Base-by-base conservation (phyloP, 345 rosid species). In the Nephelium lappaceum region DNA sequence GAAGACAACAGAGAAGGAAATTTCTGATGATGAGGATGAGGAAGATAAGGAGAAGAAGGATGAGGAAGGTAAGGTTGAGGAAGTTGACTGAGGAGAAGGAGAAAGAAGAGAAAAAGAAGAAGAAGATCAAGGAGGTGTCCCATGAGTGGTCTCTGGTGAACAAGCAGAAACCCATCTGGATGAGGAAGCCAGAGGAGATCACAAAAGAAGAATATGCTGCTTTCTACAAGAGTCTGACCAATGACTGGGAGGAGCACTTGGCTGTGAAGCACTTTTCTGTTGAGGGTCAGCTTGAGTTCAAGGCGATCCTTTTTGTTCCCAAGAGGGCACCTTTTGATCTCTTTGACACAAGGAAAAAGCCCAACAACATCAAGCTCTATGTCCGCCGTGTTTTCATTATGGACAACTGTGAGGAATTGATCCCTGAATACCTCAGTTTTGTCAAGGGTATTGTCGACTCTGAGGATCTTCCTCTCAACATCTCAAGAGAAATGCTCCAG, bases 141-240 rank as follows among this genome's bases (percentile, higher is more conserved):
- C 89, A 91, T 25, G 97, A 93, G 39, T 93, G 95, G 97, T 86
- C 89, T 23, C 80, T 94, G 84, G 88, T 92, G 43, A 94, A 94
- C 91, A 94, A 94, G 86, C 98, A 94, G 87, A 94, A 94, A 24
- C 98, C 98, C 0, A 91, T 94, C 45, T 94, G 97, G 98, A 91
- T 94, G 98, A 92, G 97, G 90, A 94, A 94, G 77, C 91, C 98
- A 0, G 98, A 94, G 85, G 98, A 94, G 78, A 94, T 94, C 77
- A 82, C 73, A 4, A 94, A 94, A 90, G 98, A 94, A 72, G 98
- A 94, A 31, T 94, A 94, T 77, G 85, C 97, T 78, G 97, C 97
- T 24, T 94, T 94, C 85, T 92, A 94, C 91, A 94, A 94, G 91
- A 94, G 98, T 81, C 82, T 94, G 15, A 92, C 97, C 76, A 94